Evolutionary conservation across 1,139 yeast species (phyloP), one percentile per base, ranked within the genome.

Genomic region (Yamadazyma trypodendri): DNA sequence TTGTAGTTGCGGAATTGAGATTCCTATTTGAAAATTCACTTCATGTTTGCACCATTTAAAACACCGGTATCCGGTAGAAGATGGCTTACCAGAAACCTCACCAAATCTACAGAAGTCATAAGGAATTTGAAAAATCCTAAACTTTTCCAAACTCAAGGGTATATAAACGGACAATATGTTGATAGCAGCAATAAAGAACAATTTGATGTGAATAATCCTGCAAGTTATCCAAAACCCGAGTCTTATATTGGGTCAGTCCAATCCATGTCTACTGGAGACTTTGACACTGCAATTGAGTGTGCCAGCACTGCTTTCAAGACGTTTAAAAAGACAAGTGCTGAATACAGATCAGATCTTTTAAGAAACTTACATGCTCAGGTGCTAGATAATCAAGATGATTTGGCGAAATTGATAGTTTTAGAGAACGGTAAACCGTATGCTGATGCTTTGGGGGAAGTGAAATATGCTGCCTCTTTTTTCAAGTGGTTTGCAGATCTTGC

Each of bases 401-500:
- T 88, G 47, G 95, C 90, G 13, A 77, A 66, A 49, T 61, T 88
- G 39, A 68, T 85, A 35, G 78, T 89, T 6, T 72, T 83, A 67
- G 96, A 88, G 60, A 88, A 88, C 58, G 96, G 96, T 44, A 88
- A 88, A 61, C 80, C 94, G 2, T 62, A 79, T 36, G 68, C 79
- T 12, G 96, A 88, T 58, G 84, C 95, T 11, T 58, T 68, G 29
- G 95, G 92, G 33, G 96, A 88, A 59, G 72, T 87, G 31, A 71
- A 66, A 40, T 84, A 85, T 50, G 88, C 87, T 24, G 92, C 94
- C 2, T 74, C 84, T 6, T 87, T 83, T 58, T 81, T 86, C 49
- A 87, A 86, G 56, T 88, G 96, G 95, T 88, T 79, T 56, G 73
- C 92, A 14, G 95, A 85, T 57, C 90, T 86, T 52, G 95, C 95